Evolutionary conservation across 2,329 filamentous ascomycete species (phyloP).

Genomic region (Microcyclospora tardicrescens): DNA sequence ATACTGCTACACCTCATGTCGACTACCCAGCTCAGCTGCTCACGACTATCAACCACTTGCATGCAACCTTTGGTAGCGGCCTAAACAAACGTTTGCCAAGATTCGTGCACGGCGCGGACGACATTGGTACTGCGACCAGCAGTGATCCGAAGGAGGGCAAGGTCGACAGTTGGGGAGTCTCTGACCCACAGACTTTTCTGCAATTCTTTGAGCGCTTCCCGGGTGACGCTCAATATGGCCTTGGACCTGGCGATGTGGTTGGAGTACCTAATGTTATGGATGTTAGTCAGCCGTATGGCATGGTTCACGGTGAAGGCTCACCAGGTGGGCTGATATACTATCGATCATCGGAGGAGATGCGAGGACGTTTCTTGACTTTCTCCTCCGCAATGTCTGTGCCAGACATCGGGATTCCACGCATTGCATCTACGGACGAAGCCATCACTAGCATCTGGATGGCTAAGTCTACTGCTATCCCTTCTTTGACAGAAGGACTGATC

Average conservation of each 20-base stretch:
- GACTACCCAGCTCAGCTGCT: constrained; percentile 78
- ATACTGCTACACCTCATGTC: constrained; percentile 59
- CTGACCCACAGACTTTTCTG: constrained; percentile 59
- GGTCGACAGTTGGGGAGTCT: constrained; percentile 68
- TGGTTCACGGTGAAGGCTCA: constrained; percentile 74
- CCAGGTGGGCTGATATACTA: constrained; percentile 73
- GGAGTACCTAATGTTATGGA: constrained; percentile 81
- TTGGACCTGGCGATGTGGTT: constrained; percentile 62
- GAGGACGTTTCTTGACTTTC: constrained; percentile 59
- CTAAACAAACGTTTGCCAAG: constrained; percentile 57
- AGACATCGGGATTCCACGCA: constrained; percentile 60
- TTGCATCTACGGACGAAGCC: constrained; percentile 56
- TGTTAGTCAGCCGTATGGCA: constrained; percentile 71
- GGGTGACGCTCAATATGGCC: constrained; percentile 60
- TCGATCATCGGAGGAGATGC: constrained; percentile 58
- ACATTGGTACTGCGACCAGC: constrained; percentile 62
- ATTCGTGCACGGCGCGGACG: constrained; percentile 72
- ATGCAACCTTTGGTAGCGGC: constrained; percentile 60
- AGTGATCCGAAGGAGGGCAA: constrained; percentile 69
- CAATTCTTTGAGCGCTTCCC: constrained; percentile 70
- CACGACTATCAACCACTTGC: constrained; percentile 64
- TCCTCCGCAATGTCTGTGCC: constrained; percentile 49
- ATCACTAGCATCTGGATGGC: constrained; percentile 80
- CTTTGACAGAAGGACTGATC: constrained; percentile 61
- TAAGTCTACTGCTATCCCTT: constrained; percentile 60